These are phyloP conservation scores for Arabidopsis thaliana DNA, from an alignment of 345 rosid genomes.

Conservation along the genomic window DNA sequence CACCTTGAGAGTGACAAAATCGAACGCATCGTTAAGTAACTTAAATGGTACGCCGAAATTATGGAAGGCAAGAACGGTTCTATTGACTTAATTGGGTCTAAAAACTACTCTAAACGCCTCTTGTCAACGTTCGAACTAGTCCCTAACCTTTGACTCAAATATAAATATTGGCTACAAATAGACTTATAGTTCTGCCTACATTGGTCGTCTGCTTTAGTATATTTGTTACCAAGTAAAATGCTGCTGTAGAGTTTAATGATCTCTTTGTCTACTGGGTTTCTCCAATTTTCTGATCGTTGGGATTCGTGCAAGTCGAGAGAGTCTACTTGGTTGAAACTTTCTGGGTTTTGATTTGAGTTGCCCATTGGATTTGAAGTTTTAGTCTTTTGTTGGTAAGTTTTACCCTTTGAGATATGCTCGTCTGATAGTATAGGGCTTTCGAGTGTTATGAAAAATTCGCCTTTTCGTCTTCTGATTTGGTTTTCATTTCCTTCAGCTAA, in stretches of 20 bases:
- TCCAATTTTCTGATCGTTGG: neutral
- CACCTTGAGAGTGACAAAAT: too few species aligned
- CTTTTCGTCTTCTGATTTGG: slow-evolving; percentile 12
- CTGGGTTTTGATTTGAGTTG: neutral
- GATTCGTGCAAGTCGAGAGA: neutral
- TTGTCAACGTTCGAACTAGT: neutral
- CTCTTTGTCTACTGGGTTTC: neutral
- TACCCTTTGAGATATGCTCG: neutral
- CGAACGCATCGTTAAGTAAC: too few species aligned
- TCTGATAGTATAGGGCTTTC: slow-evolving; percentile 38
- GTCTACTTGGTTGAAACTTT: neutral
- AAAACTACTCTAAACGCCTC: neutral
- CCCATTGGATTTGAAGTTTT: neutral
- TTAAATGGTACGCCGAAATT: too few species aligned
- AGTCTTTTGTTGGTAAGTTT: neutral
- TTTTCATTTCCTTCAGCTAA: slow-evolving; percentile 1
- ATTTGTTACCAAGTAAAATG: too few species aligned
- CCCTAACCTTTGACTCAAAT: neutral
- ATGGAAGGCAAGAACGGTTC: too few species aligned
- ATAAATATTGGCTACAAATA: too few species aligned
- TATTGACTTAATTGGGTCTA: neutral
- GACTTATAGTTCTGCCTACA: neutral
- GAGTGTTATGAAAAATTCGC: slow-evolving; percentile 9
- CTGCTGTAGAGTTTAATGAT: too few species aligned
- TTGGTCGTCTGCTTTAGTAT: neutral